phyloP scores from a whole-genome alignment of 257 asterid genomes.

The Fraxinus cuspidata region DNA sequence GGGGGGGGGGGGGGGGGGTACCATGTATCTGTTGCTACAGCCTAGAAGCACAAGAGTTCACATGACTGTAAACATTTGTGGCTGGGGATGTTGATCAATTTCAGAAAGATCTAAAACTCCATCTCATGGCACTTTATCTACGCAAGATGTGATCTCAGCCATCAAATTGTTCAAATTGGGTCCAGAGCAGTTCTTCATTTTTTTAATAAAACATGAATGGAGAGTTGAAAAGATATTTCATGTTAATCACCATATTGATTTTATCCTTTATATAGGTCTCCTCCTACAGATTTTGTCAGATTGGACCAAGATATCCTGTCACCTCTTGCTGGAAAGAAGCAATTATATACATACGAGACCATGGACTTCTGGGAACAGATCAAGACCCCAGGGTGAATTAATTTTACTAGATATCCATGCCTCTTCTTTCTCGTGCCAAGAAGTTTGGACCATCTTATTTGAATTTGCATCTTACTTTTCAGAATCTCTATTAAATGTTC shows the following conservation, averaged over 20 bases:
- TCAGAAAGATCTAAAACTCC: neutral
- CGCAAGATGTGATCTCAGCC: neutral
- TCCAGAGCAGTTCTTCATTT: neutral
- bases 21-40: neutral
- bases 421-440: conserved; percentile 13
- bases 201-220: neutral
- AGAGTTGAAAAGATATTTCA: conserved; percentile 16
- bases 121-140: neutral
- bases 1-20: too few relatives aligned
- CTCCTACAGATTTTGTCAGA: conserved; percentile 72
- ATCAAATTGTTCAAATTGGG: neutral
- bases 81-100: neutral
- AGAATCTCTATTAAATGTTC: conserved; percentile 76
- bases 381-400: conserved; percentile 74
- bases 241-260: conserved; percentile 30
- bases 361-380: conserved; percentile 91
- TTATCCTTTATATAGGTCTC: conserved; percentile 50
- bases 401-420: neutral
- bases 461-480: conserved; percentile 26
- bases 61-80: neutral
- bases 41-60: neutral
- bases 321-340: conserved; percentile 88
- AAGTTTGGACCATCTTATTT: conserved; percentile 19
- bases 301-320: conserved; percentile 89
- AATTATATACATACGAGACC: conserved; percentile 68